Evolutionary conservation across 2,329 filamentous ascomycete species (phyloP), one percentile per base, ranked within the genome.

Genomic region (Cryoendolithus antarcticus): DNA sequence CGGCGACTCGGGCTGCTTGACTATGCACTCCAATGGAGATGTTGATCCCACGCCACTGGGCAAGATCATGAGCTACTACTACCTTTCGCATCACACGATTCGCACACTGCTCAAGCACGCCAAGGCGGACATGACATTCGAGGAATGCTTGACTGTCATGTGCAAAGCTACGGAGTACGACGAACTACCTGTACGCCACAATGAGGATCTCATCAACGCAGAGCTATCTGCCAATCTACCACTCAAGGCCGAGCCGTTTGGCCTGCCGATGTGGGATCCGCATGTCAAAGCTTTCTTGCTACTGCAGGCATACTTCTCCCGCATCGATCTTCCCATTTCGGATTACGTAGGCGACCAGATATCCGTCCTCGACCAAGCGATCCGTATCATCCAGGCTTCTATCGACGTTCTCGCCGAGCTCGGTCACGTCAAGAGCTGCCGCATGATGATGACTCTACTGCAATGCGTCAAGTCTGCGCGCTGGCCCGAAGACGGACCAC

Each of bases 41-140:
- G 79, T 98, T 21, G 83, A 94, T 50, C 70, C 89, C 1, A 96
- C 91, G 0, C 80, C 89, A 0, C 72, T 96, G 5, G 91, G 91
- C 53, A 95, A 94, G 66, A 96, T 98, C 56, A 95, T 96, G 86
- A 93, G 84, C 60, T 98, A 96, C 70, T 98, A 98, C 70, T 98
- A 98, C 57, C 78, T 70, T 35, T 93, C 88, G 0, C 91, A 98
- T 65, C 83, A 83, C 62, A 98, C 91, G 0, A 86, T 98, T 52
- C 83, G 91, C 1, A 80, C 86, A 52, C 74, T 98, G 5, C 76
- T 83, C 46, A 71, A 75, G 34, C 74, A 89, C 48, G 84, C 82
- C 15, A 89, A 83, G 53, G 73, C 77, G 0, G 66, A 78, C 11
- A 85, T 83, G 2, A 76, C 72, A 1, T 93, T 98, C 57, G 71